Evolutionary conservation across 352 stramenopile genomes (phyloP).

Genomic region (Plasmopara muralis): DNA sequence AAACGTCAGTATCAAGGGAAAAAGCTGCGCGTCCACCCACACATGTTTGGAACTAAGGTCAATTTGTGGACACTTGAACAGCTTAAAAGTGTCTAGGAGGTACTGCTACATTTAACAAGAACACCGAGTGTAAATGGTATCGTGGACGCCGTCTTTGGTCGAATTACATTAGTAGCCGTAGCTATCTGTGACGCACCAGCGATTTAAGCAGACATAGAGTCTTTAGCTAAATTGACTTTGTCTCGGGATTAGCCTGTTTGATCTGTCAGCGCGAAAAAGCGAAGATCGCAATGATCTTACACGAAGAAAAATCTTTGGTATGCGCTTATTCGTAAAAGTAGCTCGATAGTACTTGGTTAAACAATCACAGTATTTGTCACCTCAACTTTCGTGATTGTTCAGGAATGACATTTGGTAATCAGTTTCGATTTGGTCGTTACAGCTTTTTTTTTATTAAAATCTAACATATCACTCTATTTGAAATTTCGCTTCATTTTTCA

Average conservation of each 20-base stretch:
- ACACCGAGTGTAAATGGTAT: conserved; percentile 7
- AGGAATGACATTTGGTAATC: no score
- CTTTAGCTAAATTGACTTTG: conserved; percentile 19
- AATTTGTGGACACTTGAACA: background rate
- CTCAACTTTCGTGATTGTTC: no score
- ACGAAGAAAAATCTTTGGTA: conserved; percentile 20
- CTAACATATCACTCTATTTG: no score
- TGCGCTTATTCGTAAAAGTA: no score
- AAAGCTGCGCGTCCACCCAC: background rate
- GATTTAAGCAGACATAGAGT: conserved; percentile 33
- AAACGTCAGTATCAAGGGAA: background rate
- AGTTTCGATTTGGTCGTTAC: no score
- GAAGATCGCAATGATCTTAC: conserved; percentile 25
- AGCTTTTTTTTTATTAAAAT: no score
- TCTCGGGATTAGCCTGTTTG: conserved; percentile 19
- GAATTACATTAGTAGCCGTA: background rate
- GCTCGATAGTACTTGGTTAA: no score
- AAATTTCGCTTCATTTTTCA: no score
- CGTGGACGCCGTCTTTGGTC: conserved; percentile 1
- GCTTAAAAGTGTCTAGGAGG: conserved; percentile 4
- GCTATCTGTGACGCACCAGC: conserved; percentile 23
- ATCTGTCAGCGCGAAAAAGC: conserved; percentile 17
- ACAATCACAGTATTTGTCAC: no score
- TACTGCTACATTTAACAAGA: background rate
- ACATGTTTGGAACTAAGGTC: background rate